Conservation (phyloP, 768 basidiomycete genomes). For the Crucibulum laeve region DNA sequence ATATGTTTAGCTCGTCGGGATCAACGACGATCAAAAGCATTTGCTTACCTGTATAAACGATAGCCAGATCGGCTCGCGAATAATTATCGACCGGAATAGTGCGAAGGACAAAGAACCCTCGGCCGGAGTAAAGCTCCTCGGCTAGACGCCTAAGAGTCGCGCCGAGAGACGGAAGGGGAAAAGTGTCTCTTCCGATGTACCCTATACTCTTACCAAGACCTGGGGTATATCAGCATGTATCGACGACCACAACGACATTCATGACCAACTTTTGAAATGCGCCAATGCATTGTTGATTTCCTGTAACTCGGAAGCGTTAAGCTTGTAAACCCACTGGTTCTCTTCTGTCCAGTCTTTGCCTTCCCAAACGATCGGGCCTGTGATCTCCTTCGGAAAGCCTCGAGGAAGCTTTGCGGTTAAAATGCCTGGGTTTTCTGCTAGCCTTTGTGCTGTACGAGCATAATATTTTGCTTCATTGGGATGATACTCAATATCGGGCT, state of each 20-base stretch:
- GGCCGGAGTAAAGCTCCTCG: slow-evolving; percentile 36
- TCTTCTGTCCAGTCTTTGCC: slow-evolving; percentile 37
- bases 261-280: slow-evolving; percentile 33
- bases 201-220: slow-evolving; percentile 15
- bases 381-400: slow-evolving; percentile 28
- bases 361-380: slow-evolving; percentile 41
- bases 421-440: slow-evolving; percentile 31
- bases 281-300: slow-evolving; percentile 34
- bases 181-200: slow-evolving; percentile 30
- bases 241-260: neutral
- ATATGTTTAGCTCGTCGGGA: neutral
- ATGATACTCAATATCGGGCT: slow-evolving; percentile 40
- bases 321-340: slow-evolving; percentile 37
- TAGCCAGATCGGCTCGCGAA: slow-evolving; percentile 31
- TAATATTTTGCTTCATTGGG: slow-evolving; percentile 34
- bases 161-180: slow-evolving; percentile 38
- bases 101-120: slow-evolving; percentile 45
- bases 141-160: slow-evolving; percentile 29
- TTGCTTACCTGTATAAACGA: slow-evolving; percentile 37
- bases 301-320: slow-evolving; percentile 25
- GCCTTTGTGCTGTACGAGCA: slow-evolving; percentile 30
- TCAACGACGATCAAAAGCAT: neutral
- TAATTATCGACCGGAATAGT: slow-evolving; percentile 41
- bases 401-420: slow-evolving; percentile 28
- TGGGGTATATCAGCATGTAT: neutral